Conservation (phyloP, 768 basidiomycete genomes). For the Mrakia frigida region DNA sequence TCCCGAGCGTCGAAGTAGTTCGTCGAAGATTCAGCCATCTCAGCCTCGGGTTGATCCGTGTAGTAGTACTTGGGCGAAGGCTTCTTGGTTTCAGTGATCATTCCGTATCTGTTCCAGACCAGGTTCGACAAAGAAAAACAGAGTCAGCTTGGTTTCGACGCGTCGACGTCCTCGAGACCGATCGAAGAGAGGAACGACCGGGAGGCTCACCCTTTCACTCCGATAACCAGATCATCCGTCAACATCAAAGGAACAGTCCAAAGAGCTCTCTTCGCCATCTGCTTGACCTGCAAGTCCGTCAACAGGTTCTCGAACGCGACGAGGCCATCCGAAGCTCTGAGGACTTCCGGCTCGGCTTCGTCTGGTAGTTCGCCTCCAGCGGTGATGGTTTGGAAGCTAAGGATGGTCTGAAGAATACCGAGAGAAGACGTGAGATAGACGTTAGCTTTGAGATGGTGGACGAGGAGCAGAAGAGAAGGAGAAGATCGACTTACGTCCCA, state of each 20-base stretch:
- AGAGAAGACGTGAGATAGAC: not conserved
- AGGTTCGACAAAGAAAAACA: not conserved
- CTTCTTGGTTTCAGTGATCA: conserved; percentile 83
- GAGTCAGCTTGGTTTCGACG: not conserved
- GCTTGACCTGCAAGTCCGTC: conserved; percentile 38
- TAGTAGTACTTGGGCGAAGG: conserved; percentile 76
- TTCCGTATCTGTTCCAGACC: conserved; percentile 60
- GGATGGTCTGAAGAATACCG: not conserved
- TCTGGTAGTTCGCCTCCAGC: not conserved
- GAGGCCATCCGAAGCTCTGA: conserved; percentile 34
- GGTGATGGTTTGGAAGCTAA: not conserved
- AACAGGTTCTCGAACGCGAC: conserved; percentile 39
- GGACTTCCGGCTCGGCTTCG: not conserved
- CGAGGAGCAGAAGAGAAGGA: not conserved
- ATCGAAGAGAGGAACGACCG: not conserved
- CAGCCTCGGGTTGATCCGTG: conserved; percentile 67
- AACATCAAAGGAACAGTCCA: conserved; percentile 72
- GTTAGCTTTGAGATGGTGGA: not conserved
- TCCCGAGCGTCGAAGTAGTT: conserved; percentile 69
- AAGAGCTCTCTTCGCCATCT: conserved; percentile 64
- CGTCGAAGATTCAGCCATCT: conserved; percentile 68
- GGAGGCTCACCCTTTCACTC: conserved; percentile 43
- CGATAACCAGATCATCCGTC: conserved; percentile 44
- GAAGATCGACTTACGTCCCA: conserved; percentile 57
- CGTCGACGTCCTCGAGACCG: not conserved